Base-by-base conservation (phyloP, 164 flowering plant genomes). In the Santalum album region DNA sequence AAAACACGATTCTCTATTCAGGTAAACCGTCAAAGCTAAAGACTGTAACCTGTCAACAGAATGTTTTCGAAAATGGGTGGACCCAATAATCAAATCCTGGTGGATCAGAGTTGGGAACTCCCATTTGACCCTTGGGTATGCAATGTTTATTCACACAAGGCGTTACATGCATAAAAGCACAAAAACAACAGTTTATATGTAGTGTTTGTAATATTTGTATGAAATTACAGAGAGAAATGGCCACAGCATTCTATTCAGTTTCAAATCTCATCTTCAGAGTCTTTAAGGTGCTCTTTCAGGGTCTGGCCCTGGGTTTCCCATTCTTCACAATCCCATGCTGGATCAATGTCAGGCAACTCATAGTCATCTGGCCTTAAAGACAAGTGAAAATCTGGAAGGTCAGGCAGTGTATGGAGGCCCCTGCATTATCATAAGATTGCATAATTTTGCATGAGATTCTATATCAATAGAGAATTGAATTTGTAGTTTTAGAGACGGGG, bases 341-440 rank as follows among this genome's bases (percentile, higher is more conserved):
- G 54, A 67, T 81, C 79, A 0, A 71, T 48, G 18, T 72, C 79
- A 3, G 97, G 97, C 54, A 87, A 51, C 49, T 58, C 63, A 56
- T 68, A 87, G 42, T 79, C 86, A 34, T 84, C 97, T 0, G 97
- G 92, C 62, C 72, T 73, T 45, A 90, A 61, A 22, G 97, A 90
- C 55, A 83, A 46, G 49, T 75, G 74, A 46, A 90, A 90, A 40
- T 84, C 94, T n/a, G 97, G 97, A 44, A 90, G 82, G 24, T 87
- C 90, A 12, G 94, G 95, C 71, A 83, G 61, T 43, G 64, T 46
- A 53, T 77, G 83, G 27, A 80, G 72, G 51, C 70, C 76, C 79
- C 96, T 86, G 82, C 73, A 69, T 23, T 25, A 58, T 29, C 24
- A 55, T 42, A 29, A 3, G 34, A 29, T 9, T 29, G 9, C 34